Base-by-base conservation (phyloP, 2,329 filamentous ascomycete genomes). In the Aaosphaeria pasadenensis region DNA sequence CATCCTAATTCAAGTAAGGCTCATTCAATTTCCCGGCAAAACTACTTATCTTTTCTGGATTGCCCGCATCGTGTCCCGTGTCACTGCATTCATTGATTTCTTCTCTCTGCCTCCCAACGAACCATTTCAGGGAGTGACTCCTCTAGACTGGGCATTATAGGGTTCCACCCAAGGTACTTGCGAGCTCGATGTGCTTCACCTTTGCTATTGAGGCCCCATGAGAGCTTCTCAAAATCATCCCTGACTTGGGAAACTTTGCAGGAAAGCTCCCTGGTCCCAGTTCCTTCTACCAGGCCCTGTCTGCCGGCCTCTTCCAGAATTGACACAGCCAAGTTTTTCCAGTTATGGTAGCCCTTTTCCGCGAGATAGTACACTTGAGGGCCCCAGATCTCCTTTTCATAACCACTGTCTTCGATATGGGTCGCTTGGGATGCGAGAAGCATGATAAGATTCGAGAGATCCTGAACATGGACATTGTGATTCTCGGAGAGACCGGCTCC, bases 281-380 rank as follows among this genome's bases (percentile, higher is more conserved):
- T 36, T 24, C 17, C 17, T 11, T 54, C 40, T 4, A 64, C 46
- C n/a, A 80, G 72, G 0, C 80, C 80, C 58, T 81, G 74, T 52
- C 80, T 74, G 40, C 75, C 71, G 0, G 81, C 82, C 44, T 60
- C 63, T 49, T 57, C 46, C 1, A 62, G 63, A 45, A 69, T 61
- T 3, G 45, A 43, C 11, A 54, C 50, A 2, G 81, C 73, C 5
- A 86, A 61, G 24, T 87, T 80, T 3, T 79, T 74, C 85, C 85
- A 89, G n/a, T 71, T 66, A 61, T 85, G 82, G 50, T 78, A 71
- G 1, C 82, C 85, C 57, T 80, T 80, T 64, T 86, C 82, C 6
- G 78, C 76, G 48, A 90, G 81, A 69, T 83, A 89, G 57, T 89
- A 89, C 0, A 74, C 85, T 24, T 79, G 66, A 0, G 67, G 66